These are phyloP conservation scores for Isabelozyma gotoi DNA, from an alignment of 805 yeast species.

Conservation along the genomic window DNA sequence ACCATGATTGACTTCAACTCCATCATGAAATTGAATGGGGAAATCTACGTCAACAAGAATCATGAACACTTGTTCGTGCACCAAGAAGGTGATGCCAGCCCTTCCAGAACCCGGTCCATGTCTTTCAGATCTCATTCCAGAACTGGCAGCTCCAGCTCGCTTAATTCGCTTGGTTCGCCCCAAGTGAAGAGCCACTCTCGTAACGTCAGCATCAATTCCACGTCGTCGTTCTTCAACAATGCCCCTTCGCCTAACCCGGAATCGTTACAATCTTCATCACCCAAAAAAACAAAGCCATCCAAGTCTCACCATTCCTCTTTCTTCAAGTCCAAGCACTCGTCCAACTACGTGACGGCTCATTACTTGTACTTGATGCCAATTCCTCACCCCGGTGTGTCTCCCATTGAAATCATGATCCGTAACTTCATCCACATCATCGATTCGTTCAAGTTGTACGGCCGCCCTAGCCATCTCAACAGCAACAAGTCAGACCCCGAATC, in stretches of 20 bases:
- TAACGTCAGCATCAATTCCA: conserved; percentile 19
- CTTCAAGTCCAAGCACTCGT: conserved; percentile 25
- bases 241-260: conserved; percentile 20
- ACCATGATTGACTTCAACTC: conserved; percentile 58
- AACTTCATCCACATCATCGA: conserved; percentile 69
- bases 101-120: conserved; percentile 15
- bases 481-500: conserved; percentile 67
- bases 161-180: conserved; percentile 11
- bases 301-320: conserved; percentile 14
- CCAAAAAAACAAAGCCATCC: neutral
- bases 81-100: conserved; percentile 6
- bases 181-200: conserved; percentile 14
- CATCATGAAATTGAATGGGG: conserved; percentile 55
- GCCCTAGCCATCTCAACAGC: conserved; percentile 72
- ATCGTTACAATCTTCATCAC: neutral
- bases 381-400: conserved; percentile 68
- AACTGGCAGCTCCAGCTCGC: conserved; percentile 16
- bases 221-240: conserved; percentile 30
- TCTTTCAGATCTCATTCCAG: conserved; percentile 14
- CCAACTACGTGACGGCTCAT: conserved; percentile 31
- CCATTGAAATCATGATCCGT: conserved; percentile 72
- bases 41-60: conserved; percentile 46
- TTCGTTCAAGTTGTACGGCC: conserved; percentile 68
- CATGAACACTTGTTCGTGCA: conserved; percentile 33
- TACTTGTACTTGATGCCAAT: conserved; percentile 70